A percentile compares a stretch with the other conserved stretches of the same genome.
Evolutionary conservation across 371 early-diverging fungal genomes (phyloP).

Genomic region (Smittium culicis): DNA sequence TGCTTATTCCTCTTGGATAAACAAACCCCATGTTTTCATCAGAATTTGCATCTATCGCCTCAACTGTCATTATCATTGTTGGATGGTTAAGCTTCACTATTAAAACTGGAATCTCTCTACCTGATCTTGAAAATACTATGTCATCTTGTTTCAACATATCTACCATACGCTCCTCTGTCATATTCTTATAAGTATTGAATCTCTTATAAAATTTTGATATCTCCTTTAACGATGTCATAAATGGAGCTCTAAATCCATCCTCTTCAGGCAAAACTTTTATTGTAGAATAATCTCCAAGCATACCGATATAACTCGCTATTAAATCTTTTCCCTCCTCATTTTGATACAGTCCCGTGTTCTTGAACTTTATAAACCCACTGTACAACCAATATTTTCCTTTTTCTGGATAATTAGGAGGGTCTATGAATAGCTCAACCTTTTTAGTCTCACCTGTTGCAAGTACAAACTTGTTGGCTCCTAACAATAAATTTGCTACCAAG

Average conservation of each 20-base stretch:
- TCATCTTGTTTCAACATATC: neutral
- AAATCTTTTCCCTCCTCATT: neutral
- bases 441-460: slow-evolving; percentile 2
- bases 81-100: neutral
- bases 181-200: neutral
- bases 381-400: slow-evolving; percentile 7
- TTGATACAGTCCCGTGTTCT: neutral
- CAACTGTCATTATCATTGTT: neutral
- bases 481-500: neutral
- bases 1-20: slow-evolving; percentile 1
- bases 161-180: neutral
- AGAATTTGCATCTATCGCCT: neutral
- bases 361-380: slow-evolving; percentile 9
- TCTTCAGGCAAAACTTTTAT: slow-evolving; percentile 7
- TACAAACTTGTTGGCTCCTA: neutral
- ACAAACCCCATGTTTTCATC: neutral
- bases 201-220: neutral
- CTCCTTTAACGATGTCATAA: neutral
- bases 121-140: neutral
- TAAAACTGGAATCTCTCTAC: neutral
- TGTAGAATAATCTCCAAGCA: slow-evolving; percentile 5
- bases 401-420: neutral
- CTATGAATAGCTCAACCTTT: neutral
- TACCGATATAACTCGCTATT: slow-evolving; percentile 1
- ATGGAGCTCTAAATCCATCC: too few species aligned